A percentile compares a stretch with the other conserved stretches of the same genome.
Evolutionary conservation across 2,329 filamentous ascomycete genomes (phyloP).

Genomic region (Simplicillium aogashimaense): DNA sequence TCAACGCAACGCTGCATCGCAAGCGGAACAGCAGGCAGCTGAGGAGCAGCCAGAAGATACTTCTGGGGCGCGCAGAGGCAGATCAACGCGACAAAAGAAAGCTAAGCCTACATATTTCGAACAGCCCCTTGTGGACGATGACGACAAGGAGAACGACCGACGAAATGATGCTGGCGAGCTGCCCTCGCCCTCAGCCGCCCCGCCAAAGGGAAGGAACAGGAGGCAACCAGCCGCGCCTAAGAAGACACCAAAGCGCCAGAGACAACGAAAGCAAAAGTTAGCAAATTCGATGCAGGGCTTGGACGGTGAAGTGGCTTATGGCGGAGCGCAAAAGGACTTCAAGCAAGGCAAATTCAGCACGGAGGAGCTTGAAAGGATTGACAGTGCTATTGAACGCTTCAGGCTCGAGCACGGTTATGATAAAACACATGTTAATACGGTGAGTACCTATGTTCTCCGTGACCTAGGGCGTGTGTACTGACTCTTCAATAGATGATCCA

Average conservation of each 20-base stretch:
- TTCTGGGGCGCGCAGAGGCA: slow-evolving; percentile 1
- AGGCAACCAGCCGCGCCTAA: slow-evolving; percentile 3
- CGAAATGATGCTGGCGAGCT: slow-evolving; percentile 13
- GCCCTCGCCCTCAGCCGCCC: slow-evolving; percentile 21
- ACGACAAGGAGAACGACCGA: slow-evolving; percentile 10
- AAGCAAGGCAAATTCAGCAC: slow-evolving; percentile 32
- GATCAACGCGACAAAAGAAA: slow-evolving; percentile 32
- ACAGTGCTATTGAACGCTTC: slow-evolving; percentile 32
- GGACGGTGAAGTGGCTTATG: not conserved
- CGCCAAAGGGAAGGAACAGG: slow-evolving; percentile 1
- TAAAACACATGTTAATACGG: slow-evolving; percentile 35
- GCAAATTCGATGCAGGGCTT: no score
- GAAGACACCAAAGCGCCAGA: slow-evolving; percentile 2
- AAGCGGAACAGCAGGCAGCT: slow-evolving; percentile 3
- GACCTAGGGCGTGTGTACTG: not conserved
- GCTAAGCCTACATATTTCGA: slow-evolving; percentile 37
- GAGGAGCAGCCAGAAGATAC: slow-evolving; percentile 6
- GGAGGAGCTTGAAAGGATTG: slow-evolving; percentile 30
- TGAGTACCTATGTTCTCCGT: slow-evolving; percentile 13
- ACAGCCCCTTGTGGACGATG: slow-evolving; percentile 14
- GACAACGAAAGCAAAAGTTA: not conserved
- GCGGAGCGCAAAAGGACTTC: slow-evolving; percentile 11
- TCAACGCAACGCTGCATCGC: slow-evolving; percentile 9
- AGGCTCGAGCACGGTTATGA: slow-evolving; percentile 29
- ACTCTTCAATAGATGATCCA: slow-evolving; percentile 22